A percentile compares a stretch with the other conserved stretches of the same genome.
These are phyloP conservation scores for Crithidia mellificae DNA, from an alignment of 208 protist genomes.

Conservation along the genomic window DNA sequence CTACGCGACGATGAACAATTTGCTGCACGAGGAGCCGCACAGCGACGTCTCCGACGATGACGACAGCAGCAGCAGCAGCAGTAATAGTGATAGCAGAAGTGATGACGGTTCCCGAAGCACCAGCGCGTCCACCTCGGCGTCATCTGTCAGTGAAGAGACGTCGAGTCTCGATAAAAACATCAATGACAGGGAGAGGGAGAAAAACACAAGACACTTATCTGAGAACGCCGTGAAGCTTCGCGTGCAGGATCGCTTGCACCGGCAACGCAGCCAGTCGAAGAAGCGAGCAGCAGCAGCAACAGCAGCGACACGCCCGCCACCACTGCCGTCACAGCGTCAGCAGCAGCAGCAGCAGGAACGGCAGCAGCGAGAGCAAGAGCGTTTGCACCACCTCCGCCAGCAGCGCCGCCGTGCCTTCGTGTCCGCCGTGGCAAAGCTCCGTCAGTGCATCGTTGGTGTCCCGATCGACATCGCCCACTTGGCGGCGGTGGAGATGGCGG, in stretches of 20 bases:
- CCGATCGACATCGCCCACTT: slow-evolving; percentile 30
- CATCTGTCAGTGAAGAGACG: too few relatives aligned
- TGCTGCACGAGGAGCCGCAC: slow-evolving; percentile 8
- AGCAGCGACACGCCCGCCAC: too few relatives aligned
- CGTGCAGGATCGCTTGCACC: background rate
- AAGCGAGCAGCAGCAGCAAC: background rate
- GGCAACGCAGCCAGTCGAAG: background rate
- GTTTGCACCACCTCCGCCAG: slow-evolving; percentile 5
- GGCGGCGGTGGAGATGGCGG: slow-evolving; percentile 24
- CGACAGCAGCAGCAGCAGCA: slow-evolving; percentile 13
- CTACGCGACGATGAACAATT: slow-evolving; percentile 29
- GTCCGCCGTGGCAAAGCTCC: slow-evolving; percentile 34
- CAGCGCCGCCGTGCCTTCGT: slow-evolving; percentile 29
- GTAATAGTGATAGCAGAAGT: background rate
- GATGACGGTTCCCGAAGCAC: too few relatives aligned
- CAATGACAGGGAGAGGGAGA: too few relatives aligned
- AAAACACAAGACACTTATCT: too few relatives aligned
- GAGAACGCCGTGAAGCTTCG: too few relatives aligned
- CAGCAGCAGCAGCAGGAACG: slow-evolving; percentile 2
- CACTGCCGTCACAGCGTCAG: background rate
- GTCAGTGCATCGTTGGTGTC: slow-evolving; percentile 21
- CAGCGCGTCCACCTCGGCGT: too few relatives aligned
- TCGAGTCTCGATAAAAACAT: too few relatives aligned
- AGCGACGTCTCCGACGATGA: slow-evolving; percentile 1
- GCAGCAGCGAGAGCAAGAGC: slow-evolving; percentile 9